Percentiles rank a stretch among this genome's conserved stretches.
These are phyloP conservation scores for Pseudomonodictys pantanalensis DNA, from an alignment of 495 filamentous ascomycete genomes.

Conservation along the genomic window DNA sequence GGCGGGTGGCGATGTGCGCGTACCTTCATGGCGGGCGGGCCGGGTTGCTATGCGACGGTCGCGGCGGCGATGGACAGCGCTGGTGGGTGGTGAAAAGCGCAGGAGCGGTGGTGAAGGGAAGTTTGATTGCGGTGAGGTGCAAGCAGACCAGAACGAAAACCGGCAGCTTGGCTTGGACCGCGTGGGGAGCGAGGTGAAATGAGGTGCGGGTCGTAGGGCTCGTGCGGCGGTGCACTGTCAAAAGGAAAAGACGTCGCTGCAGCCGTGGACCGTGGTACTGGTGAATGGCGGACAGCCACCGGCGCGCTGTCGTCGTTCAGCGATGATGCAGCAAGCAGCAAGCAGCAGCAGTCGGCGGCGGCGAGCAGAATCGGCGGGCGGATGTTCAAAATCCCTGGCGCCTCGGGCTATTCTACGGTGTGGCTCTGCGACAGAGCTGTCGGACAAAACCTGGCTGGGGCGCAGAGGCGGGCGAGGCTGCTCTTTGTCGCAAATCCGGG, in stretches of 20 bases:
- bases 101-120: background rate
- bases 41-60: background rate
- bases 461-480: background rate
- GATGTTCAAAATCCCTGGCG: background rate
- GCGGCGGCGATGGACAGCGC: background rate
- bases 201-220: conserved; percentile 1
- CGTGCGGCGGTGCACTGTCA: background rate
- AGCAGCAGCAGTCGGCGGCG: background rate
- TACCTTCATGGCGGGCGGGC: conserved; percentile 30
- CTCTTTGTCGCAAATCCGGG: too few species aligned
- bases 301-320: background rate
- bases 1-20: conserved; percentile 2
- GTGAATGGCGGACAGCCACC: background rate
- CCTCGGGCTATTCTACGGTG: background rate
- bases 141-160: conserved; percentile 10
- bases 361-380: background rate
- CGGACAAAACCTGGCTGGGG: too few species aligned
- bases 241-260: background rate
- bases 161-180: conserved; percentile 18
- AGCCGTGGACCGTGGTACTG: background rate
- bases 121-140: background rate
- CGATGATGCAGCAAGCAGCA: too few species aligned
- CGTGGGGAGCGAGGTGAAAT: conserved; percentile 19
- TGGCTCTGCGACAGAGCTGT: background rate
- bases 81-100: background rate